Percentiles rank a stretch among this genome's conserved stretches.
Evolutionary conservation across 768 basidiomycete genomes (phyloP).

Genomic region (Jaapia argillacea): DNA sequence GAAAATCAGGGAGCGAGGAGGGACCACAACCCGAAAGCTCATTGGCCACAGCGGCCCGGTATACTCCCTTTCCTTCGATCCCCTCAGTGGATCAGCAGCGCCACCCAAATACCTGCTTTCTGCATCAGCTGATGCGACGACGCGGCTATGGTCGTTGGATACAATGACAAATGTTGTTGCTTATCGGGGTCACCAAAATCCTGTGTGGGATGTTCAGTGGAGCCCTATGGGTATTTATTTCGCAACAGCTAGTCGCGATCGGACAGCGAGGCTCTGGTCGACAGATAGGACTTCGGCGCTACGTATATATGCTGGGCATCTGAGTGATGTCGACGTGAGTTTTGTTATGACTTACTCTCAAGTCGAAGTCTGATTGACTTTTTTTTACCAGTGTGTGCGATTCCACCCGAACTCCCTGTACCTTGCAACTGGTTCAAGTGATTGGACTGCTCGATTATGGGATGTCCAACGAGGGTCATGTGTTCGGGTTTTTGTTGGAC

Average conservation of each 20-base stretch:
- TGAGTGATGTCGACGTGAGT: slow-evolving; percentile 95
- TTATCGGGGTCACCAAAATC: slow-evolving; percentile 93
- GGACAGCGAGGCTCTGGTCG: slow-evolving; percentile 93
- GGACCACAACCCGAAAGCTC: slow-evolving; percentile 83
- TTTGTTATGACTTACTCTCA: slow-evolving; percentile 2
- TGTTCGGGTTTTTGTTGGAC: slow-evolving; percentile 92
- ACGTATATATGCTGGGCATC: slow-evolving; percentile 89
- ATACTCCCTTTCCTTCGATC: slow-evolving; percentile 91
- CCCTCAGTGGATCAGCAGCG: slow-evolving; percentile 74
- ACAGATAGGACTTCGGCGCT: slow-evolving; percentile 83
- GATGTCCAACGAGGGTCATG: slow-evolving; percentile 95
- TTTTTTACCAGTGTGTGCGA: slow-evolving; percentile 59
- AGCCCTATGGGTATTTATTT: slow-evolving; percentile 98
- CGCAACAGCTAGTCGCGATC: slow-evolving; percentile 88
- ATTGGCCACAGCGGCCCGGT: slow-evolving; percentile 97
- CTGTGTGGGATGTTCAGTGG: slow-evolving; percentile 99
- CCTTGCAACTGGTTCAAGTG: slow-evolving; percentile 92
- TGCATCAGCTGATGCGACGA: slow-evolving; percentile 84
- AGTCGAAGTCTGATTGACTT: too few relatives aligned
- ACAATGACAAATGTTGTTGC: slow-evolving; percentile 90
- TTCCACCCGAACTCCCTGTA: slow-evolving; percentile 99
- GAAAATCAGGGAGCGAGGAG: slow-evolving; percentile 72
- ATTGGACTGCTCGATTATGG: slow-evolving; percentile 95
- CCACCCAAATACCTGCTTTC: slow-evolving; percentile 87
- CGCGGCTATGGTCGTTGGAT: slow-evolving; percentile 91